Conservation (phyloP, 148 eudicot species). For the Rhododendron griersonianum region DNA sequence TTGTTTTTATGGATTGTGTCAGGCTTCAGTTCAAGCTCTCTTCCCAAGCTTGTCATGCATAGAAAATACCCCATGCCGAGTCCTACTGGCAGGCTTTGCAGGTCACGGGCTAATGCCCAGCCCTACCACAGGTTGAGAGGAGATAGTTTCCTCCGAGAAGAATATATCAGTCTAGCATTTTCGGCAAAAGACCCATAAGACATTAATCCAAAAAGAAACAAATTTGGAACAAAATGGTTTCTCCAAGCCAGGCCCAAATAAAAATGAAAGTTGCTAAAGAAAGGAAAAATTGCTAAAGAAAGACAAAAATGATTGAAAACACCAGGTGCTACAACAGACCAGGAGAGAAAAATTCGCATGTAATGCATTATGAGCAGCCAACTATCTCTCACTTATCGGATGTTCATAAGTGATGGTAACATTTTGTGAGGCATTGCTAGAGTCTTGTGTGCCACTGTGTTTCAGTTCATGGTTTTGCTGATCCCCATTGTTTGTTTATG, state of each 20-base stretch:
- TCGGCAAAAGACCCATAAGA: neutral
- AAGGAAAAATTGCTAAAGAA: neutral
- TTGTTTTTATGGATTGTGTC: neutral
- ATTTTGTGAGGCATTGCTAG: neutral
- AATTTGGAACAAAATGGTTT: neutral
- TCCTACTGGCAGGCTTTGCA: neutral
- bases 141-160: neutral
- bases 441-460: neutral
- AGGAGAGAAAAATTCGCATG: neutral
- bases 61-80: neutral
- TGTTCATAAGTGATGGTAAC: neutral
- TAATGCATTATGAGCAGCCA: neutral
- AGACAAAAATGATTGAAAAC: neutral
- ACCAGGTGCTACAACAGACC: neutral
- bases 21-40: neutral
- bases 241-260: neutral
- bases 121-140: neutral
- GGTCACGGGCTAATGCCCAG: neutral
- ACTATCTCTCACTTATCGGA: neutral
- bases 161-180: neutral
- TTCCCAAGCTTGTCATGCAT: neutral
- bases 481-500: constrained; percentile 11
- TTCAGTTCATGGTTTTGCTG: constrained; percentile 4
- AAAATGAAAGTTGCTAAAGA: neutral
- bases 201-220: no score